phyloP scores from a whole-genome alignment of 495 filamentous ascomycete genomes.

The Xylaria cubensis region DNA sequence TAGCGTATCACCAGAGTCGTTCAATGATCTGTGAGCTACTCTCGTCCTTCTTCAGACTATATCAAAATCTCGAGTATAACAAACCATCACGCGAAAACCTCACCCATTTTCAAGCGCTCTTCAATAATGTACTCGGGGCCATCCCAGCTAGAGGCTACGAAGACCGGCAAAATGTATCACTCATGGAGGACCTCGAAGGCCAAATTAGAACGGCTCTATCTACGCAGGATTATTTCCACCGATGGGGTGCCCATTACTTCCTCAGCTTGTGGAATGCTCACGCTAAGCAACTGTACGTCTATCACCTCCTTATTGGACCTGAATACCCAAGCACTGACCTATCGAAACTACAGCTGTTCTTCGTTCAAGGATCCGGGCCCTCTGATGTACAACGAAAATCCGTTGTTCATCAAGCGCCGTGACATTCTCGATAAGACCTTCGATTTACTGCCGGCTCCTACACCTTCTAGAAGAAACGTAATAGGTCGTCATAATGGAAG shows the following conservation, averaged over 20 bases:
- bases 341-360: constrained; percentile 42
- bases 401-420: constrained; percentile 47
- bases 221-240: constrained; percentile 34
- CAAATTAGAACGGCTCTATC: constrained; percentile 48
- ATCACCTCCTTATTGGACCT: not conserved
- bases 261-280: constrained; percentile 51
- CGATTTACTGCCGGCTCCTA: constrained; percentile 47
- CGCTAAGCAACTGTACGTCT: constrained; percentile 45
- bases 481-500: not conserved
- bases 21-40: constrained; percentile 49
- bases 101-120: not conserved
- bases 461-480: constrained; percentile 27
- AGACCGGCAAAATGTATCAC: constrained; percentile 41
- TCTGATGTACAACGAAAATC: constrained; percentile 48
- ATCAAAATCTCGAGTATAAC: constrained; percentile 38
- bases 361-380: constrained; percentile 56
- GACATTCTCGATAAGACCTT: constrained; percentile 47
- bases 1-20: constrained; percentile 53
- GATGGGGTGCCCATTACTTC: constrained; percentile 56
- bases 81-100: constrained; percentile 14
- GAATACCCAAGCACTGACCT: not conserved
- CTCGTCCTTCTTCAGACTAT: constrained; percentile 41
- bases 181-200: constrained; percentile 49
- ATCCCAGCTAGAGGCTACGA: constrained; percentile 40
- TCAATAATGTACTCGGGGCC: constrained; percentile 33